These are phyloP conservation scores for Dillenia suffruticosa DNA, from an alignment of 164 flowering plant species.

Conservation along the genomic window DNA sequence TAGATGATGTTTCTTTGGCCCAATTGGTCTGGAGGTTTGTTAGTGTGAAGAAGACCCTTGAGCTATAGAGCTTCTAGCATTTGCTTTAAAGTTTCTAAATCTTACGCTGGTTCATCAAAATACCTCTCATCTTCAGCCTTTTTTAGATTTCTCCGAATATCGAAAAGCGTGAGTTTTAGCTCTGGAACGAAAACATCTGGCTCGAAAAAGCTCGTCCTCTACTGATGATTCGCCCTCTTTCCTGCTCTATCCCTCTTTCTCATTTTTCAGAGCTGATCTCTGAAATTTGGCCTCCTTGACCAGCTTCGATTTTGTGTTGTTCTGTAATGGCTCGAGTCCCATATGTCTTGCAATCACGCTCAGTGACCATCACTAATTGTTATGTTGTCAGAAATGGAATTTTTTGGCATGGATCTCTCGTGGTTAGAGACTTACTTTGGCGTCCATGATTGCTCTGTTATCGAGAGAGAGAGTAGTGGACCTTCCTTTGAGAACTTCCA, in stretches of 20 bases:
- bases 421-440: slow-evolving; percentile 64
- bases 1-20: slow-evolving; percentile 38
- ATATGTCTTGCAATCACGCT: slow-evolving; percentile 76
- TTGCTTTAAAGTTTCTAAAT: slow-evolving; percentile 83
- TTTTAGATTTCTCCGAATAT: slow-evolving; percentile 67
- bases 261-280: slow-evolving; percentile 75
- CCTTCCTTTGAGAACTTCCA: slow-evolving; percentile 75
- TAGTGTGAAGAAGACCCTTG: slow-evolving; percentile 77
- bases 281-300: slow-evolving; percentile 51
- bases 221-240: slow-evolving; percentile 25
- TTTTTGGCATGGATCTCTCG: slow-evolving; percentile 46
- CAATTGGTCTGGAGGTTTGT: slow-evolving; percentile 19
- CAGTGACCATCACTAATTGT: slow-evolving; percentile 52
- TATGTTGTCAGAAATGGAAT: slow-evolving; percentile 19
- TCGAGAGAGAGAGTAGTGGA: slow-evolving; percentile 89
- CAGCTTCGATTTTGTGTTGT: slow-evolving; percentile 23
- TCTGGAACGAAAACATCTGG: slow-evolving; percentile 80
- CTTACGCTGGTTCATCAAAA: slow-evolving; percentile 62
- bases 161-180: slow-evolving; percentile 42
- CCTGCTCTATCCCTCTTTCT: slow-evolving; percentile 9
- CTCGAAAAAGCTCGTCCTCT: slow-evolving; percentile 60
- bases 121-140: slow-evolving; percentile 70
- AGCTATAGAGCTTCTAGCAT: slow-evolving; percentile 87
- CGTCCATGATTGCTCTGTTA: slow-evolving; percentile 72
- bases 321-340: slow-evolving; percentile 68